Conservation (phyloP, 1,139 yeast species). For the Magnusiomyces paraingens region DNA sequence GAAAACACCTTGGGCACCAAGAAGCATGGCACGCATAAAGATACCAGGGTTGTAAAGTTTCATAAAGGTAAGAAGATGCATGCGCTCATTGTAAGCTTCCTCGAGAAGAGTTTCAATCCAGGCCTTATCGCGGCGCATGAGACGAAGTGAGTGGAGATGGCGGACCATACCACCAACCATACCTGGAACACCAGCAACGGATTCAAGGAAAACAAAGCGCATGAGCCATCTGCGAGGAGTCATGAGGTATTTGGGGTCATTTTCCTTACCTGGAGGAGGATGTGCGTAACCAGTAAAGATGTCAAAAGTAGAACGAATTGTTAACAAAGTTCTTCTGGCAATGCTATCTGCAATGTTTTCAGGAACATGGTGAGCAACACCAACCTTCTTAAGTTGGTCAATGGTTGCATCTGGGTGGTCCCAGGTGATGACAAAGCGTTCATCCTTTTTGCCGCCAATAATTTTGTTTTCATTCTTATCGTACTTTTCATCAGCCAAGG, state of each 20-base stretch:
- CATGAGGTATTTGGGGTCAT: slow-evolving; percentile 49
- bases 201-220: slow-evolving; percentile 61
- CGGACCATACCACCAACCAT: slow-evolving; percentile 67
- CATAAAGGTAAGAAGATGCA: slow-evolving; percentile 67
- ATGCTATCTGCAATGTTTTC: slow-evolving; percentile 44
- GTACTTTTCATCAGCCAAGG: slow-evolving; percentile 10
- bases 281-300: slow-evolving; percentile 62
- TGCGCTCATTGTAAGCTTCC: slow-evolving; percentile 74
- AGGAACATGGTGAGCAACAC: slow-evolving; percentile 51
- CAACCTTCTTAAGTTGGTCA: slow-evolving; percentile 27
- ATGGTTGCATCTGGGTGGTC: slow-evolving; percentile 11
- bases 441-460: slow-evolving; percentile 2
- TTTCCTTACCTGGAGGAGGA: slow-evolving; percentile 35
- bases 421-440: slow-evolving; percentile 15
- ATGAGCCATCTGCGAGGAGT: slow-evolving; percentile 62
- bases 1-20: slow-evolving; percentile 67
- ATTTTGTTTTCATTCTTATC: not conserved
- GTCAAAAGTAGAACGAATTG: slow-evolving; percentile 50
- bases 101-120: slow-evolving; percentile 71
- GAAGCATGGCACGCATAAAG: slow-evolving; percentile 51
- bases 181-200: slow-evolving; percentile 77
- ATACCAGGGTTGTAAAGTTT: slow-evolving; percentile 59
- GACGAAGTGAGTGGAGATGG: slow-evolving; percentile 55
- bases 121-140: slow-evolving; percentile 61
- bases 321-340: slow-evolving; percentile 43